phyloP scores from a whole-genome alignment of 805 yeast genomes.

The Maudiozyma turicensis region DNA sequence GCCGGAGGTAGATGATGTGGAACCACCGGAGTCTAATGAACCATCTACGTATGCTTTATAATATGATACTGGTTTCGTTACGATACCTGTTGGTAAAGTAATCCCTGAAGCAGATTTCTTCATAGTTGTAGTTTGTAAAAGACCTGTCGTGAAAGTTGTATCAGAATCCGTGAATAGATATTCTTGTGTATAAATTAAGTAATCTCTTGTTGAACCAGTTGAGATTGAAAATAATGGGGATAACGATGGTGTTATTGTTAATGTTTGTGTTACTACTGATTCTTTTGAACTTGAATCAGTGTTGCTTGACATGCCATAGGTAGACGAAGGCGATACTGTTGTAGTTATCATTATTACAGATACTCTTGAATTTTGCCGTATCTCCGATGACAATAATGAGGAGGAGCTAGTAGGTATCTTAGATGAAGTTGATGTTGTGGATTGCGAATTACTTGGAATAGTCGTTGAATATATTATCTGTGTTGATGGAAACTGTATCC shows the following conservation, averaged over 20 bases:
- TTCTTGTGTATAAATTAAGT: constrained; percentile 10
- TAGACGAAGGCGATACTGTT: not conserved
- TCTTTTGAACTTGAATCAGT: not conserved
- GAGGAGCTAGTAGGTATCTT: not conserved
- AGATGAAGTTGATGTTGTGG: not conserved
- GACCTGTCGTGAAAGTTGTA: constrained; percentile 12
- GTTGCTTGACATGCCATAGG: not conserved
- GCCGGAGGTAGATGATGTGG: not conserved
- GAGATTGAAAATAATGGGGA: constrained; percentile 7
- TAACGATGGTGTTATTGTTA: not conserved
- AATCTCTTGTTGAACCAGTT: constrained; percentile 2
- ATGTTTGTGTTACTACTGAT: not conserved
- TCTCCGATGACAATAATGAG: constrained; percentile 3
- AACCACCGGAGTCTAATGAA: not conserved
- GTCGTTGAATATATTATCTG: not conserved
- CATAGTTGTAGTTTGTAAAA: constrained; percentile 3
- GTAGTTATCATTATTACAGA: not conserved
- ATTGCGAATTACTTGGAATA: not conserved
- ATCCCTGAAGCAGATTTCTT: not conserved
- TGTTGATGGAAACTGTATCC: not conserved
- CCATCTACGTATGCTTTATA: constrained; percentile 3
- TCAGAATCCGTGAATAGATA: constrained; percentile 12
- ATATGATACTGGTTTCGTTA: constrained; percentile 1
- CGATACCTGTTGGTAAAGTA: not conserved
- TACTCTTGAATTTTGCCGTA: not conserved